Conservation (phyloP, 805 yeast genomes). For the Sugiyamaella smithiae region DNA sequence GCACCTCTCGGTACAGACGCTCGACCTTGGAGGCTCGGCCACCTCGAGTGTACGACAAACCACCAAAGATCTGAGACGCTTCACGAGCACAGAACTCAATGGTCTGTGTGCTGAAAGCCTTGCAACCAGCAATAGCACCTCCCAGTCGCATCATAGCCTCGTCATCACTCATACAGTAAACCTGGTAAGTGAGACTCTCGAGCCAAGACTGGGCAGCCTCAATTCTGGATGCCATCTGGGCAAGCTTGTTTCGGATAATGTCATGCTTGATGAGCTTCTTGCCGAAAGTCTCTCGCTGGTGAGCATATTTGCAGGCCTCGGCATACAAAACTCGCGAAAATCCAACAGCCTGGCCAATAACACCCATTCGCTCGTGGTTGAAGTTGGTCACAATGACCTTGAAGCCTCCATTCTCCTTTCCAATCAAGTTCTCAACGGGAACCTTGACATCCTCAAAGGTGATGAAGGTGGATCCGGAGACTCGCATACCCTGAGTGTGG, state of each 20-base stretch:
- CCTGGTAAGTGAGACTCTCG: conserved; percentile 37
- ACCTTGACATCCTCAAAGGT: conserved; percentile 45
- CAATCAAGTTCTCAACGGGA: conserved; percentile 40
- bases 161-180: conserved; percentile 30
- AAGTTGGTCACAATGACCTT: conserved; percentile 43
- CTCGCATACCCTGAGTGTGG: conserved; percentile 41
- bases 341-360: conserved; percentile 40
- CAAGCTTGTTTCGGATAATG: conserved; percentile 42
- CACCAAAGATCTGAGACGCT: conserved; percentile 44
- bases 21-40: conserved; percentile 44
- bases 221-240: conserved; percentile 39
- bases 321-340: conserved; percentile 38
- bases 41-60: conserved; percentile 42
- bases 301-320: conserved; percentile 41
- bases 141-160: conserved; percentile 40
- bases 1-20: conserved; percentile 43
- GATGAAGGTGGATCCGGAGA: conserved; percentile 41
- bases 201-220: conserved; percentile 42
- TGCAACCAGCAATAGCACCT: conserved; percentile 43
- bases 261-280: conserved; percentile 40
- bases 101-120: conserved; percentile 41
- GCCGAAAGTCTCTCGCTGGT: conserved; percentile 42
- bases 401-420: conserved; percentile 42
- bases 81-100: conserved; percentile 44
- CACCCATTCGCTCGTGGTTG: conserved; percentile 43